phyloP scores from a whole-genome alignment of 768 basidiomycete genomes.

The Ephemerocybe angulata region DNA sequence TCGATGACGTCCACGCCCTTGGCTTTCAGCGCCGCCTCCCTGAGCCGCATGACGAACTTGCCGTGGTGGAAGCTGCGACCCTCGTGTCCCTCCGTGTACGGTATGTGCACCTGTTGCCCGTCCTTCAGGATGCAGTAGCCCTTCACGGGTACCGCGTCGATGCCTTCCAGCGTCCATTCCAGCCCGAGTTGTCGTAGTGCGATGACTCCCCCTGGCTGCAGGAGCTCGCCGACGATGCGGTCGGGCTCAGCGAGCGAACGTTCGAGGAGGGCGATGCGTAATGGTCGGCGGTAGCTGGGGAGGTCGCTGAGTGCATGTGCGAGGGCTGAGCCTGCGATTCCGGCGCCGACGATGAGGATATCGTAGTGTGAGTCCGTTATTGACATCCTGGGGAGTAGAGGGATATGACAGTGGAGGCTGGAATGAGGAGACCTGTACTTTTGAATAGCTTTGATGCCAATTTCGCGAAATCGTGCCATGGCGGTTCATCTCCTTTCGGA shows the following conservation, averaged over 20 bases:
- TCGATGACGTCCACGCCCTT: constrained; percentile 77
- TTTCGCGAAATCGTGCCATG: constrained; percentile 6
- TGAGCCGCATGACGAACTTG: constrained; percentile 75
- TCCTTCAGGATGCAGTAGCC: constrained; percentile 82
- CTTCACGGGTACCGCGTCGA: constrained; percentile 76
- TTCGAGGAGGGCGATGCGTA: constrained; percentile 83
- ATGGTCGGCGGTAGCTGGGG: constrained; percentile 45
- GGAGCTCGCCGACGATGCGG: constrained; percentile 93
- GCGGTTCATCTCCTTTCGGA: constrained; percentile 2
- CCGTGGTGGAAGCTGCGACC: constrained; percentile 95
- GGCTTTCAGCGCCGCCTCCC: constrained; percentile 59
- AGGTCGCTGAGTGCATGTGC: constrained; percentile 77
- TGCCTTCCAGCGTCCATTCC: constrained; percentile 71
- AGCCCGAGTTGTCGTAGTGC: constrained; percentile 78
- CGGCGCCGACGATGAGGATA: constrained; percentile 88
- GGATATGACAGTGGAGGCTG: background rate
- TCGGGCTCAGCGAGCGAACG: constrained; percentile 91
- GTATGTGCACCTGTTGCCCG: constrained; percentile 76
- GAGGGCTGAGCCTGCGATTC: constrained; percentile 83
- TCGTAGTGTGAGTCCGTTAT: constrained; percentile 46
- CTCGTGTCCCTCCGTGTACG: constrained; percentile 71
- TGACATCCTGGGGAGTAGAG: background rate
- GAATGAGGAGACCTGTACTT: background rate
- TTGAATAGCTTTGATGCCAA: constrained; percentile 5
- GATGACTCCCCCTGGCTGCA: constrained; percentile 88